Evolutionary conservation across 306 rosid species (phyloP), one percentile per base, ranked within the genome.

Genomic region (Elaeagnus macrophylla): DNA sequence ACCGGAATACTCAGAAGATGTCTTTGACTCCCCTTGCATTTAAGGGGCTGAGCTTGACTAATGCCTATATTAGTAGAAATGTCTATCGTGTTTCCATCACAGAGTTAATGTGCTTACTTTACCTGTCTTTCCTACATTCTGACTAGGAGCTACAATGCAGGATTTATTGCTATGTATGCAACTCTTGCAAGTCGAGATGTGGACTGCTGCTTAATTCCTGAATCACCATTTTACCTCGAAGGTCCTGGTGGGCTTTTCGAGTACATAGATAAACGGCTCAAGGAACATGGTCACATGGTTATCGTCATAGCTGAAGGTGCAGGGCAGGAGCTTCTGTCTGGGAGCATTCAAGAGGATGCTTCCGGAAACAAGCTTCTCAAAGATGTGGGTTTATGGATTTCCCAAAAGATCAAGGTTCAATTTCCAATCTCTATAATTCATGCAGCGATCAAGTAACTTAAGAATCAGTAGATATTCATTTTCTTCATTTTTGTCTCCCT

Each of bases 251-350:
- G 99, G 53, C 99, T 91, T 54, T 78, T 51, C 15, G 95, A 91
- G 56, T 84, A 71, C 61, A 71, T 87, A 54, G 87, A 80, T 65
- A 78, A 65, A 71, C 68, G 83, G 35, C 96, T 87, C 37, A 80
- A 59, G 67, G 99, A 91, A 69, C 78, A 72, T 5, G 99, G 93
- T 7, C 99, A 91, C 85, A 76, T 91, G 93, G 99, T 91, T 57
- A 77, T 91, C 38, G 99, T 91, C 64, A 77, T 87, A 36, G 99
- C 99, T 42, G 99, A 91, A 87, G 99, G 99, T 37, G 99, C 99
- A 1, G 99, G 93, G n/a, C 96, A 86, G 75, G 95, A 84, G n/a
- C 83, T 86, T 56, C 69, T 84, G 25, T 78, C 94, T 17, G 89
- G 74, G 72, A 81, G 81, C 70, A 50, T 60, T 1, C 63, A 57